These are phyloP conservation scores for Sparassis latifolia DNA, from an alignment of 1,284 basidiomycete species.

Conservation along the genomic window DNA sequence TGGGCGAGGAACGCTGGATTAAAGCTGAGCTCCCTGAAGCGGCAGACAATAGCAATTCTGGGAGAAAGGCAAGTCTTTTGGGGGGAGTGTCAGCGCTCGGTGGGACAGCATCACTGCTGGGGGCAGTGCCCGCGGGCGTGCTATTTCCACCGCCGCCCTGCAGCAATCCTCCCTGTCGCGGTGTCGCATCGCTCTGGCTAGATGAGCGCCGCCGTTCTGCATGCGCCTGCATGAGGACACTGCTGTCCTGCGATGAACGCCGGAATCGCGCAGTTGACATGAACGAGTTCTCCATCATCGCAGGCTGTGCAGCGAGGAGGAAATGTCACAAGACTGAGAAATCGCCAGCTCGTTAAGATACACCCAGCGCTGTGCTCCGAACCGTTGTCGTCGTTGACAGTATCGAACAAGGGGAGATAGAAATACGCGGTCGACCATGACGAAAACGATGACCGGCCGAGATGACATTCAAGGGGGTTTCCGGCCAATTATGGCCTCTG, in stretches of 20 bases:
- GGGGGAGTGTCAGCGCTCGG: constrained; percentile 10
- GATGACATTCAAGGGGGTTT: no score
- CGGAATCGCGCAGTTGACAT: constrained; percentile 1
- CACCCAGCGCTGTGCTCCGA: no score
- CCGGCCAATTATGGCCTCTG: no score
- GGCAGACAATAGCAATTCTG: constrained; percentile 22
- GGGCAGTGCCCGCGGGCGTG: constrained; percentile 1
- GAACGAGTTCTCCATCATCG: no score
- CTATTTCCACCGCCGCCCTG: constrained; percentile 1
- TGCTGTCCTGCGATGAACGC: constrained; percentile 14
- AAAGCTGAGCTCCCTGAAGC: constrained; percentile 12
- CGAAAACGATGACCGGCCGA: no score
- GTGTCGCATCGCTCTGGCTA: constrained; percentile 22
- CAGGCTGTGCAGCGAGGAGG: no score
- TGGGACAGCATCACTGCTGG: not conserved
- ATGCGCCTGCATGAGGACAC: constrained; percentile 8
- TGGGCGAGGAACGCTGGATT: constrained; percentile 15
- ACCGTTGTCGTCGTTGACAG: no score
- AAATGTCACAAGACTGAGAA: no score
- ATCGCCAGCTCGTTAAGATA: no score
- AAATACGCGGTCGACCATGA: no score
- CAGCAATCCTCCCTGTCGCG: constrained; percentile 12
- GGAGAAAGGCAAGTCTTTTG: constrained; percentile 24
- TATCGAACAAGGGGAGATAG: no score
- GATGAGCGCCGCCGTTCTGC: constrained; percentile 21